phyloP scores from a whole-genome alignment of 768 basidiomycete genomes.

The Agrocybe chaxingu region DNA sequence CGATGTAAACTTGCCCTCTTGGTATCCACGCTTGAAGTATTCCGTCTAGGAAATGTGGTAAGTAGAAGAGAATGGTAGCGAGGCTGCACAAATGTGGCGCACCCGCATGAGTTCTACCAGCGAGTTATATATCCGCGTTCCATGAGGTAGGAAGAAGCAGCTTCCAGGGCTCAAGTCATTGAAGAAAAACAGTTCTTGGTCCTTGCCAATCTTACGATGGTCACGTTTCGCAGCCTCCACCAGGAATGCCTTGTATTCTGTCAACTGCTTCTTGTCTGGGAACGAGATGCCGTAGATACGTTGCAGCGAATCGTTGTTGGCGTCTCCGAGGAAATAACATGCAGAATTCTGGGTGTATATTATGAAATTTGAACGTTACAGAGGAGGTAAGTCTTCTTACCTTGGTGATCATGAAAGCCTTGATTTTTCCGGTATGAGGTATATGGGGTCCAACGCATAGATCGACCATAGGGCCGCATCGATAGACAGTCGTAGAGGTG shows the following conservation, averaged over 20 bases:
- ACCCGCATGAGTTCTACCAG: conserved; percentile 89
- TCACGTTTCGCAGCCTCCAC: conserved; percentile 98
- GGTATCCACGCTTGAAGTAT: conserved; percentile 94
- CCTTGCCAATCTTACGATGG: conserved; percentile 94
- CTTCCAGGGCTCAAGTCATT: conserved; percentile 94
- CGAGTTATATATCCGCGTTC: conserved; percentile 94
- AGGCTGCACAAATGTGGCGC: conserved; percentile 24
- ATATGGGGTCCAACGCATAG: conserved; percentile 97
- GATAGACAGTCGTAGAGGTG: conserved; percentile 94
- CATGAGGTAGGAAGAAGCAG: conserved; percentile 96
- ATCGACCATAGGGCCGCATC: conserved; percentile 98
- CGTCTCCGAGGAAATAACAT: conserved; percentile 95
- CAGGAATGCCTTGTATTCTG: conserved; percentile 93
- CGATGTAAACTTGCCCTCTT: conserved; percentile 63
- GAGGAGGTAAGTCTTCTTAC: conserved; percentile 30
- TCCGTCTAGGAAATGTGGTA: conserved; percentile 52
- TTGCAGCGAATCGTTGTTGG: conserved; percentile 90
- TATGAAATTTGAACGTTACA: not conserved
- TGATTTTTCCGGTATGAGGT: conserved; percentile 96
- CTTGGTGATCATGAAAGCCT: conserved; percentile 96
- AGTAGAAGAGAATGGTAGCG: not conserved
- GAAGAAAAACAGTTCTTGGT: conserved; percentile 99
- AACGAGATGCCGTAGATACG: conserved; percentile 98
- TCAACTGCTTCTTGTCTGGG: conserved; percentile 93
- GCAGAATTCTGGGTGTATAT: conserved; percentile 75